Evolutionary conservation across 2,329 filamentous ascomycete genomes (phyloP), one percentile per base, ranked within the genome.

Genomic region (Myotisia sp.): DNA sequence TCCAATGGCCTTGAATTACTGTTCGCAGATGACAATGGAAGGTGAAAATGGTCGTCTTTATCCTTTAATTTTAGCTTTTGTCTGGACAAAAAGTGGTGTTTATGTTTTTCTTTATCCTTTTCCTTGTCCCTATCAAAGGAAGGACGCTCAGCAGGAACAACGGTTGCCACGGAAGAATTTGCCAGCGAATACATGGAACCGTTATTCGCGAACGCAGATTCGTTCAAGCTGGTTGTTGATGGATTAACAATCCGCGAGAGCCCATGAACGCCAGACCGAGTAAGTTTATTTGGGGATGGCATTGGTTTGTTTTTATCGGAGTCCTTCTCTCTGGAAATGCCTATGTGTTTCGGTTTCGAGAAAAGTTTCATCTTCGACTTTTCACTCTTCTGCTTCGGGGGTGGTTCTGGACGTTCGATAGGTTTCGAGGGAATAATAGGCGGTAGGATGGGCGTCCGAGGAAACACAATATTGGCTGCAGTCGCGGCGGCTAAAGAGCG

Each of bases 331-430:
- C 70, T 68, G n/a, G 68, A 69, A 10, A 74, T 66, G 3, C 65
- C 68, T 42, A 77, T 74, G 42, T 68, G 70, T 54, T 77, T 77
- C 2, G 74, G 73, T 47, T 77, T 77, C 4, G 70, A 73, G 49
- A 79, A 79, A 4, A 78, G 59, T 52, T 78, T 78, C 67, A 75
- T 77, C 56, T 76, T 77, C 23, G 70, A 71, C 47, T 71, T 71
- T 45, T 74, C 68, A 38, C 68, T 68, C 39, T 67, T 63, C 24
- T 56, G 59, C 47, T 74, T 75, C 33, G 29, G 37, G 27, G 29
- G 33, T 18, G 37, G 28, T 14, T 31, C 37, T 39, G 37, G 28
- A 47, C 41, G 29, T 47, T 37, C 33, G 22, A 22, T 37, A 14
- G 29, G 22, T 3, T 19, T 23, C 12, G 20, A n/a, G 4, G 22